A percentile compares a stretch with the other conserved stretches of the same genome.
phyloP scores from a whole-genome alignment of 2,329 filamentous ascomycete species.

The Aspergillus sp. region DNA sequence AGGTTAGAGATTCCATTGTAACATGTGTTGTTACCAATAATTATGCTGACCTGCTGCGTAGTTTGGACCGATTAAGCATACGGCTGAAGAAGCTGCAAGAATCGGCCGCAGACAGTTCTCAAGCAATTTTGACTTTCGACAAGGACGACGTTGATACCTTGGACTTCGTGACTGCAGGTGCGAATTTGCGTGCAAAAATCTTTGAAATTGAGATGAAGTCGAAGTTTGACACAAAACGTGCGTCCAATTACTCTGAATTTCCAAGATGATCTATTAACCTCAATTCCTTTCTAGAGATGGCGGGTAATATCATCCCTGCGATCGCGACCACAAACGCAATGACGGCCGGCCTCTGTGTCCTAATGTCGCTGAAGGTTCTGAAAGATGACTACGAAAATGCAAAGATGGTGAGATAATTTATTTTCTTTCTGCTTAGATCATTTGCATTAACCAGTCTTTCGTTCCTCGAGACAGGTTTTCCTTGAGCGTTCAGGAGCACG shows the following conservation, averaged over 20 bases:
- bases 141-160: conserved; percentile 95
- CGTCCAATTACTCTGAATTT: conserved; percentile 16
- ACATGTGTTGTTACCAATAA: neutral
- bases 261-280: conserved; percentile 4
- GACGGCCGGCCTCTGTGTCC: conserved; percentile 85
- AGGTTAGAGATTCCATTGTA: conserved; percentile 45
- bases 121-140: conserved; percentile 78
- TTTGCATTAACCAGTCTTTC: conserved; percentile 7
- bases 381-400: conserved; percentile 68
- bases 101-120: conserved; percentile 40
- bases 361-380: conserved; percentile 90
- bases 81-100: conserved; percentile 67
- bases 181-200: conserved; percentile 84
- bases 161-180: conserved; percentile 87
- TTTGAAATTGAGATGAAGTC: conserved; percentile 87
- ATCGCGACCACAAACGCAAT: conserved; percentile 98
- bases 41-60: conserved; percentile 27
- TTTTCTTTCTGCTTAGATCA: neutral
- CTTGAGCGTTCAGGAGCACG: conserved; percentile 66
- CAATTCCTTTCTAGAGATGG: conserved; percentile 69
- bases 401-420: conserved; percentile 62
- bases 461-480: conserved; percentile 60
- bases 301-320: conserved; percentile 96
- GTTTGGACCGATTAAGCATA: conserved; percentile 72
- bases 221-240: conserved; percentile 89